Evolutionary conservation across 768 basidiomycete genomes (phyloP).

Genomic region (Sarcomyxa edulis): DNA sequence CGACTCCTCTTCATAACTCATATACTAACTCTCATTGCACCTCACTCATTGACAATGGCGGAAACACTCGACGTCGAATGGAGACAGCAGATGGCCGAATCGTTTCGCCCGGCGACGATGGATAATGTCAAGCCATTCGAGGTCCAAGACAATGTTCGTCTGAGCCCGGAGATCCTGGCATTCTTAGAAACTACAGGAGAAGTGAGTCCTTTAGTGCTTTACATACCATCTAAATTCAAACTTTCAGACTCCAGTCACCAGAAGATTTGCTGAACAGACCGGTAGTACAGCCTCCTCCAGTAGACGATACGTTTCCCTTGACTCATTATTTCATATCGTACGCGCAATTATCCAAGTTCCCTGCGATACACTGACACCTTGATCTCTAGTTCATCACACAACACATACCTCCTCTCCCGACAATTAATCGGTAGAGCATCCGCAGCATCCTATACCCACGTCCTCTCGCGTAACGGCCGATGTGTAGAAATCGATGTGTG

Average conservation of each 20-base stretch:
- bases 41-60: too few species aligned
- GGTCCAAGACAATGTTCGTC: slow-evolving; percentile 15
- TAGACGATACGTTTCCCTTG: slow-evolving; percentile 41
- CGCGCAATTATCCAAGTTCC: slow-evolving; percentile 12
- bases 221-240: neutral
- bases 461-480: slow-evolving; percentile 43
- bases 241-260: slow-evolving; percentile 18
- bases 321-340: slow-evolving; percentile 56
- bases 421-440: slow-evolving; percentile 54
- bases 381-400: slow-evolving; percentile 49
- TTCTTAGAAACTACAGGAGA: slow-evolving; percentile 26
- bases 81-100: slow-evolving; percentile 15
- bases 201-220: slow-evolving; percentile 15
- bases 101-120: slow-evolving; percentile 26
- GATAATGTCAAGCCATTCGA: slow-evolving; percentile 23
- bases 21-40: too few species aligned
- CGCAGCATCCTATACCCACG: slow-evolving; percentile 48
- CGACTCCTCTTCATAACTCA: too few species aligned
- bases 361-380: slow-evolving; percentile 6
- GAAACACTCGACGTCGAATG: slow-evolving; percentile 8
- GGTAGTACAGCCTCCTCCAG: slow-evolving; percentile 24
- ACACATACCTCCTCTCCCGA: slow-evolving; percentile 57
- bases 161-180: slow-evolving; percentile 32
- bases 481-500: slow-evolving; percentile 71
- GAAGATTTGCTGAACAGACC: slow-evolving; percentile 32